Evolutionary conservation across 108 stramenopile species (phyloP), one percentile per base, ranked within the genome.

Genomic region (Cyclotella atomus): DNA sequence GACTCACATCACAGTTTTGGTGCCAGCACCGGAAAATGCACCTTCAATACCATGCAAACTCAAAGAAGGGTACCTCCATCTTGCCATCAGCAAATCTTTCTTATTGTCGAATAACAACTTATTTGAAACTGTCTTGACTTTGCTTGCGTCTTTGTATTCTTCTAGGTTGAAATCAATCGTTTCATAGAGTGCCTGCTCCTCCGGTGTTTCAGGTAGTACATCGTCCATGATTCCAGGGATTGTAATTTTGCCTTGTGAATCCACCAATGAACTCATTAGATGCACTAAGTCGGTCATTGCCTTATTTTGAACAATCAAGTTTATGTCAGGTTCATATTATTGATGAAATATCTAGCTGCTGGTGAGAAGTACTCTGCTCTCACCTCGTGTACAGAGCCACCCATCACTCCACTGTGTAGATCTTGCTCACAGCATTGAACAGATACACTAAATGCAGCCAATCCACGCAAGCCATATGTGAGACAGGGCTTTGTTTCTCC

Each of bases 31-130:
- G 33, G 73, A 57, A 77, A 94, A 94, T 0, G 90, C 93, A 27
- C 93, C 93, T 71, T 94, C 90, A 53, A 94, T 91, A 32, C 93
- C 93, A 65, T 94, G 93, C 45, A 94, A 62, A 32, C 87, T 88
- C n/a, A 94, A 77, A 15, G 90, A 89, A 16, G 93, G 93, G 78
- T 84, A 91, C 63, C 90, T 84, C 93, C 93, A 94, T 29, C 93
- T 76, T 10, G 73, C 77, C 93, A 94, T 91, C 63, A 94, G 70
- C 28, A 91, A 73, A 34, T 72, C 54, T 64, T 84, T 90, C 59
- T 91, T 89, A 64, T 86, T 83, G 17, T 83, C 77, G 52, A 82
- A 77, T 21, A 90, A 54, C 30, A 92, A 79, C 65, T 85, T 87
- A 49, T 82, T 64, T 56, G 83, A 81, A 27, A 91, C 74, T 5